Conservation (phyloP, 169 alveolate species). For the Plasmodium reichenowi region DNA sequence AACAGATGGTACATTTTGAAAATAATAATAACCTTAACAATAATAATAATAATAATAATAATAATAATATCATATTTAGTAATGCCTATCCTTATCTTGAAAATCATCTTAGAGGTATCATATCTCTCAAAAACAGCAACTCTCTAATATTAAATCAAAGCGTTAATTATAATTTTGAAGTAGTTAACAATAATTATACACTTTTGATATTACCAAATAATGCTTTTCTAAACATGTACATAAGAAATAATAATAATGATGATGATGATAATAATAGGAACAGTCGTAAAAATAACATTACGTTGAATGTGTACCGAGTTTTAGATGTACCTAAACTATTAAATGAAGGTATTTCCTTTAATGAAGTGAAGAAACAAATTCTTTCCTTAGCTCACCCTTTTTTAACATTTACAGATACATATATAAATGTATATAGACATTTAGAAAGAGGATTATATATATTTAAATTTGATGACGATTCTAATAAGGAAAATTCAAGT, state of each 20-base stretch:
- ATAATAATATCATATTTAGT: no score
- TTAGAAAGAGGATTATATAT: conserved; percentile 49
- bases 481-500: no score
- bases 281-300: conserved; percentile 4
- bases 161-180: conserved; percentile 4
- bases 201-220: conserved; percentile 8
- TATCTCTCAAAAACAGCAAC: conserved; percentile 7
- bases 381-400: conserved; percentile 6
- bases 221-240: conserved; percentile 28
- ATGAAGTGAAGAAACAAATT: conserved; percentile 19
- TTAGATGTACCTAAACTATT: neutral
- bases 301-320: conserved; percentile 18
- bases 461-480: conserved; percentile 14
- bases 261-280: neutral
- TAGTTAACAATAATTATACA: conserved; percentile 7
- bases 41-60: neutral
- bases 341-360: conserved; percentile 2
- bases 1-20: no score
- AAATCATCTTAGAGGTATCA: neutral
- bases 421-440: conserved; percentile 25
- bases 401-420: neutral
- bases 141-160: conserved; percentile 11
- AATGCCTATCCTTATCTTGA: no score
- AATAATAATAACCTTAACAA: neutral
- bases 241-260: neutral